Base-by-base conservation (phyloP, 768 basidiomycete species). In the Termitomyces sp. region DNA sequence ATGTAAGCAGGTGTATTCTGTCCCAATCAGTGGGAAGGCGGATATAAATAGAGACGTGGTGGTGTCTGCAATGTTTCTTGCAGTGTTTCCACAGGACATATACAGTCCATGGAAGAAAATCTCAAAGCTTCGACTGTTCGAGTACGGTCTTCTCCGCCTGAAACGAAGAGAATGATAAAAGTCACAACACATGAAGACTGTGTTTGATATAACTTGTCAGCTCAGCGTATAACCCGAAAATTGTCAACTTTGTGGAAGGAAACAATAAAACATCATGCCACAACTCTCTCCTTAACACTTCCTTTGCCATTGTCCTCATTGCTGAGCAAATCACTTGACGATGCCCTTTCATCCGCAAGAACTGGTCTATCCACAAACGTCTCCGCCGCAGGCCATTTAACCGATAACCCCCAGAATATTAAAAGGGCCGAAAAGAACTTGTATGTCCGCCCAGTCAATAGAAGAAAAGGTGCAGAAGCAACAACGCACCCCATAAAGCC, bases 401-500 rank as follows among this genome's bases (percentile, higher is more conserved):
- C 67, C 1, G 78, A 79, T 5, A 79, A 66, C 9, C 62, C 51
- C 61, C 71, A 73, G 60, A 77, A 76, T 26, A 78, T 61, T 9
- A 57, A 53, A 1, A 66, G 64, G 3, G 76, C 73, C 0, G 69
- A 67, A 60, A 70, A 73, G 62, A 79, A 80, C 78, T 79, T 26
- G n/a, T 29, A n/a, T 12, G 8, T 15, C 15, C 8, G 8, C 28
- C 31, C 7, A 31, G 13, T 15, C 9, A 48, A 13, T 12, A 16
- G 18, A 26, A n/a, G 13, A 31, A 31, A 0, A 26, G 10, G 26
- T n/a, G 13, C 9, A 49, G 15, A 42, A n/a, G 7, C 54, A 44
- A 36, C 18, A 24, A 72, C 84, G 54, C 69, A 90, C 88, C 55
- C 88, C 87, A 64, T 85, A 90, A 18, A 93, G 66, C 85, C 87